phyloP scores from a whole-genome alignment of 2,329 filamentous ascomycete genomes.

The Alternaria triticina region DNA sequence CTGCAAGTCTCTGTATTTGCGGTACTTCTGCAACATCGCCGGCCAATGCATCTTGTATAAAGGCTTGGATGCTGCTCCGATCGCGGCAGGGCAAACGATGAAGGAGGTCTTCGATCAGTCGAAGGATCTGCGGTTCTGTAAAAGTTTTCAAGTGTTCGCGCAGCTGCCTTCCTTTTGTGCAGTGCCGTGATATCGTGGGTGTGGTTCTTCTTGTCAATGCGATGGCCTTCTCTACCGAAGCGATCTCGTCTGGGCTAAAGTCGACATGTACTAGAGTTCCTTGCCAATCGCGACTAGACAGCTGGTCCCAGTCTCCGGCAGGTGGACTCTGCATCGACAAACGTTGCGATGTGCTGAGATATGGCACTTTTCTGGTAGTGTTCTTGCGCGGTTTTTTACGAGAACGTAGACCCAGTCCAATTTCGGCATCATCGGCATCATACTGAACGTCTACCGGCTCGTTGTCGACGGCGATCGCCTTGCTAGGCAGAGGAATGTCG shows the following conservation, averaged over 20 bases:
- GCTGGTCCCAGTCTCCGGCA: slow-evolving; percentile 34
- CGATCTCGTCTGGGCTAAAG: slow-evolving; percentile 37
- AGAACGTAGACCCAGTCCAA: slow-evolving; percentile 15
- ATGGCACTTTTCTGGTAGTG: slow-evolving; percentile 24
- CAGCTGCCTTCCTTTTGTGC: slow-evolving; percentile 28
- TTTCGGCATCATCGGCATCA: slow-evolving; percentile 25
- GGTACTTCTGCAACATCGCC: slow-evolving; percentile 29
- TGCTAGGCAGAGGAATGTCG: slow-evolving; percentile 9
- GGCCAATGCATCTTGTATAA: slow-evolving; percentile 37
- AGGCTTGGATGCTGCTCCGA: slow-evolving; percentile 34
- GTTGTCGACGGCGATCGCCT: slow-evolving; percentile 22
- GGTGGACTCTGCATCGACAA: slow-evolving; percentile 14
- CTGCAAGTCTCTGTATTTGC: slow-evolving; percentile 36
- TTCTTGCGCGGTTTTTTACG: neutral
- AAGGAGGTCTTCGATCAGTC: slow-evolving; percentile 22
- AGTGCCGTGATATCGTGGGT: slow-evolving; percentile 7
- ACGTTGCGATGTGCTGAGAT: slow-evolving; percentile 35
- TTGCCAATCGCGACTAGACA: slow-evolving; percentile 34
- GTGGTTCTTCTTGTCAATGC: slow-evolving; percentile 4
- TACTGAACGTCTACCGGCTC: slow-evolving; percentile 26
- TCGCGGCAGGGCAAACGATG: slow-evolving; percentile 23
- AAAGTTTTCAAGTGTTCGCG: slow-evolving; percentile 25
- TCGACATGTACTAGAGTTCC: slow-evolving; percentile 42
- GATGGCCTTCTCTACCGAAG: slow-evolving; percentile 24
- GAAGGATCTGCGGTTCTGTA: slow-evolving; percentile 31